Conservation (phyloP, 805 yeast genomes). For the Candida nemodendra region DNA sequence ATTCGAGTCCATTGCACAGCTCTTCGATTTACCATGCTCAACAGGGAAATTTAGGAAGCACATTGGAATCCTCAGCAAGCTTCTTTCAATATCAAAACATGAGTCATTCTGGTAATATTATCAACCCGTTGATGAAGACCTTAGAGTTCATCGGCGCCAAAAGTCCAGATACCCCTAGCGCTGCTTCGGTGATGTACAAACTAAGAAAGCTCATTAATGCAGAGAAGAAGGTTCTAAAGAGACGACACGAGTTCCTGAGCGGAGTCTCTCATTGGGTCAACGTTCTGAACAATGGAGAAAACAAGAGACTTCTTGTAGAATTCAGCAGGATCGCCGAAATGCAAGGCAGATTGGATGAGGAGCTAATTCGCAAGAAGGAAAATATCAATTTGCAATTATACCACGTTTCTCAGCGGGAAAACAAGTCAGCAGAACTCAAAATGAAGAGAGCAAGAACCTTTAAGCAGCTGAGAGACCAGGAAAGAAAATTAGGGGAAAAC, state of each 20-base stretch:
- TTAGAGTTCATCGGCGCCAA: constrained; percentile 26
- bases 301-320: constrained; percentile 39
- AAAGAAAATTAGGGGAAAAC: constrained; percentile 46
- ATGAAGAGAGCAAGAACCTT: constrained; percentile 37
- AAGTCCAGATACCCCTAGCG: constrained; percentile 26
- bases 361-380: constrained; percentile 42
- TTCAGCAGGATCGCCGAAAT: constrained; percentile 38
- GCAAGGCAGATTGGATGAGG: constrained; percentile 37
- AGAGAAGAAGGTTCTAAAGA: constrained; percentile 37
- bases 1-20: constrained; percentile 24
- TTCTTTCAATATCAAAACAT: constrained; percentile 22
- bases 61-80: constrained; percentile 18
- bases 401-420: constrained; percentile 50
- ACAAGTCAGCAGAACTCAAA: constrained; percentile 41
- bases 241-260: constrained; percentile 38
- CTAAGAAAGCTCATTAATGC: constrained; percentile 37
- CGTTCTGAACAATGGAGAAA: constrained; percentile 38
- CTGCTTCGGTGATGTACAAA: constrained; percentile 33
- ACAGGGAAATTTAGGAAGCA: constrained; percentile 13
- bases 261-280: constrained; percentile 45
- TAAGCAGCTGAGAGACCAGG: constrained; percentile 40
- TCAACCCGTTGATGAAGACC: constrained; percentile 24
- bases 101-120: constrained; percentile 18
- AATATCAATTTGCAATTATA: constrained; percentile 42
- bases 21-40: constrained; percentile 20